phyloP scores from a whole-genome alignment of 1,139 yeast genomes.

The Dujonia santamariae region DNA sequence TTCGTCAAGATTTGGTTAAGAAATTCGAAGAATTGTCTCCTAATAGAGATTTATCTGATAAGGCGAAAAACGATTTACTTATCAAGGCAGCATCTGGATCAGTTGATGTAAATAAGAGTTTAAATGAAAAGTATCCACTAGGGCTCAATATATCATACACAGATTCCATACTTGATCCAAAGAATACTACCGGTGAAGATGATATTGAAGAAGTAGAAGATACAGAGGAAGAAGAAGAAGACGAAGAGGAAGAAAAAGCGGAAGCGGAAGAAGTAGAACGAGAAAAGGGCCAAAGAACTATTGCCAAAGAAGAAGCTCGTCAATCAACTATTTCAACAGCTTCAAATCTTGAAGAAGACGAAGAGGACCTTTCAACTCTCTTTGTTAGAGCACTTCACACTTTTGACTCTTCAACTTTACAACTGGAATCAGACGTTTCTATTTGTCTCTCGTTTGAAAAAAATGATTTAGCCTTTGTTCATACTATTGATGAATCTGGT shows the following conservation, averaged over 20 bases:
- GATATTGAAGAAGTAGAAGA: conserved; percentile 1
- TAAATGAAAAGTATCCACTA: conserved; percentile 11
- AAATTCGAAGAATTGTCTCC: conserved; percentile 15
- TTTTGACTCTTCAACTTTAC: conserved; percentile 69
- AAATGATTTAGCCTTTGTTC: conserved; percentile 82
- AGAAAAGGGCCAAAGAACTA: not conserved
- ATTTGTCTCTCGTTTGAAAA: conserved; percentile 82
- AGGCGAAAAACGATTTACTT: conserved; percentile 17
- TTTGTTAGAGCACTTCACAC: conserved; percentile 71
- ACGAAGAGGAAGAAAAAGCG: conserved; percentile 1
- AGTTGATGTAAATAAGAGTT: conserved; percentile 7
- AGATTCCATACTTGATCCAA: conserved; percentile 19
- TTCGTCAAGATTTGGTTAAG: conserved; percentile 28
- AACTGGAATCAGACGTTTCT: conserved; percentile 63
- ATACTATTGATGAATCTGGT: conserved; percentile 86
- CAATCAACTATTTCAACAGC: conserved; percentile 1
- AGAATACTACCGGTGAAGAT: conserved; percentile 8
- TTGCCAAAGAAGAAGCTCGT: conserved; percentile 1
- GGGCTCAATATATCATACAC: conserved; percentile 19
- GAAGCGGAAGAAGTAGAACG: not conserved
- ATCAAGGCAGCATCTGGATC: conserved; percentile 10
- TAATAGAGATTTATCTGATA: conserved; percentile 11
- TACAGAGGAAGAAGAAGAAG: not conserved
- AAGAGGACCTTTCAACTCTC: conserved; percentile 41
- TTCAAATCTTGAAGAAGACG: conserved; percentile 14